Conservation (phyloP, 805 yeast genomes). For the Wickerhamomyces ciferrii region DNA sequence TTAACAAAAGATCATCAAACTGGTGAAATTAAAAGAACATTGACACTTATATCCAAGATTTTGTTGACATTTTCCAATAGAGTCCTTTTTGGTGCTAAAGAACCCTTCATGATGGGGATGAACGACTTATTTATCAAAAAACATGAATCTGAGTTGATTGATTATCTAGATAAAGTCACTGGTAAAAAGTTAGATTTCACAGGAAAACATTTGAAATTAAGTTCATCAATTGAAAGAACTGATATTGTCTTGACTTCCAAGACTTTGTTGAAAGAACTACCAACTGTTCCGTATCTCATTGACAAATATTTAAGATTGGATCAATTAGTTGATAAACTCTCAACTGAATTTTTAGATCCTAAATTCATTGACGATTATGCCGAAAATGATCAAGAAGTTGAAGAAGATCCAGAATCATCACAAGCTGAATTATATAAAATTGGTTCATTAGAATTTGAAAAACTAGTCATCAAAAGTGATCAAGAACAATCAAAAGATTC, state of each 20-base stretch:
- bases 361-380: conserved; percentile 16
- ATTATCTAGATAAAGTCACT: conserved; percentile 69
- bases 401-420: conserved; percentile 2
- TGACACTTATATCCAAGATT: conserved; percentile 77
- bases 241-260: conserved; percentile 49
- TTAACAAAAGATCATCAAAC: conserved; percentile 66
- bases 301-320: conserved; percentile 60
- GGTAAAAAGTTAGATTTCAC: conserved; percentile 63
- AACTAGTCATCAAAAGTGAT: conserved; percentile 23
- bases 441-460: conserved; percentile 30
- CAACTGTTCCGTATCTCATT: conserved; percentile 62
- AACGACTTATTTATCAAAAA: conserved; percentile 55
- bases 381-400: conserved; percentile 2
- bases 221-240: conserved; percentile 52
- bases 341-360: conserved; percentile 10
- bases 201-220: conserved; percentile 49
- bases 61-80: conserved; percentile 77
- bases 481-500: conserved; percentile 12
- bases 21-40: conserved; percentile 67
- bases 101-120: conserved; percentile 69
- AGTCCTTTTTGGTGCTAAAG: conserved; percentile 72
- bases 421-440: conserved; percentile 18
- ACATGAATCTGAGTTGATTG: conserved; percentile 53
- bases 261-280: conserved; percentile 49
- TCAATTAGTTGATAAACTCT: conserved; percentile 47